Evolutionary conservation across 345 rosid genomes (phyloP).

Genomic region (Aquilaria sinensis): DNA sequence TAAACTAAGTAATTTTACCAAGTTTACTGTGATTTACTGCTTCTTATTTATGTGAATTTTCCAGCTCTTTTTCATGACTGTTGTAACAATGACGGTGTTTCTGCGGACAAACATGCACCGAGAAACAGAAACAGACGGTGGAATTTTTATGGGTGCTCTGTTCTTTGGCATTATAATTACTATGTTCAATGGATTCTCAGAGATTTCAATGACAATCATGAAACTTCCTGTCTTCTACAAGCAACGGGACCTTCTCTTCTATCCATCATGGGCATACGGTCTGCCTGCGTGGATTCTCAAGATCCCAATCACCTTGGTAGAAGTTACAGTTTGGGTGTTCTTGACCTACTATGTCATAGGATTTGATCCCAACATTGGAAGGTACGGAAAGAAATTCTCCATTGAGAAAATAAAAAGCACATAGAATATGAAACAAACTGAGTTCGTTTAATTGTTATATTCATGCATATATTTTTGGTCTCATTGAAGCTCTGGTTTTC

Average conservation of each 20-base stretch:
- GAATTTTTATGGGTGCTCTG: slow-evolving; percentile 57
- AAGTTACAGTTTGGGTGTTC: slow-evolving; percentile 55
- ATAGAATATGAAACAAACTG: too few species aligned
- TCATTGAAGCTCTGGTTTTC: slow-evolving; percentile 16
- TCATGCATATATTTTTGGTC: neutral
- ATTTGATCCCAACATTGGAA: slow-evolving; percentile 37
- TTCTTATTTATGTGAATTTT: slow-evolving; percentile 5
- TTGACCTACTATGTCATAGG: slow-evolving; percentile 52
- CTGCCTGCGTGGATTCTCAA: slow-evolving; percentile 79
- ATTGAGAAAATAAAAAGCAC: too few species aligned
- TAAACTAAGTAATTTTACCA: too few species aligned
- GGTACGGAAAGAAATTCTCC: slow-evolving; percentile 21
- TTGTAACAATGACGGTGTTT: slow-evolving; percentile 55
- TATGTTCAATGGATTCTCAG: slow-evolving; percentile 80
- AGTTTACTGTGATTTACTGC: neutral
- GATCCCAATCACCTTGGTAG: slow-evolving; percentile 59
- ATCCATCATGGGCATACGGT: slow-evolving; percentile 88
- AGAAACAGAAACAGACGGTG: slow-evolving; percentile 53
- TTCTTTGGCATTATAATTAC: slow-evolving; percentile 44
- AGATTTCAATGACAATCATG: slow-evolving; percentile 64
- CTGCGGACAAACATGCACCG: slow-evolving; percentile 68
- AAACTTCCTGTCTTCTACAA: slow-evolving; percentile 90
- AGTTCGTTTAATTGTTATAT: neutral
- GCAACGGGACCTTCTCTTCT: slow-evolving; percentile 80
- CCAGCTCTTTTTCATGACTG: slow-evolving; percentile 55